Evolutionary conservation across 192 early-diverging fungal species (phyloP).

Genomic region (Coemansia sp.): DNA sequence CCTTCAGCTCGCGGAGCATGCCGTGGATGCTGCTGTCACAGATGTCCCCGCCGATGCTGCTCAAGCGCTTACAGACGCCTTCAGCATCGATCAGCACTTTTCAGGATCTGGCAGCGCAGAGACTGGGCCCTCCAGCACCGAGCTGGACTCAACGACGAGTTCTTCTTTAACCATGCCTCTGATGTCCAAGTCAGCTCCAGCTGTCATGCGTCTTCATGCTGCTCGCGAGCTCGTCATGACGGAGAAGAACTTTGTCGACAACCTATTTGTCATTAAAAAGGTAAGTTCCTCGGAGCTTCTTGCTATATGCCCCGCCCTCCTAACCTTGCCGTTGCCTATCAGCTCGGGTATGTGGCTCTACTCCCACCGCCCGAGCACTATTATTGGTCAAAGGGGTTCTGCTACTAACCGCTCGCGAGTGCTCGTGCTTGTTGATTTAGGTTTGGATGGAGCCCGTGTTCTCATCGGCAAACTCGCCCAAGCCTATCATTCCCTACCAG

Average conservation of each 20-base stretch:
- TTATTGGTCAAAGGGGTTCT: not conserved
- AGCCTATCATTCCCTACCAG: constrained; percentile 57
- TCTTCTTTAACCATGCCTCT: not conserved
- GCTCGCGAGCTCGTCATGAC: constrained; percentile 55
- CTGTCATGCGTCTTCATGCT: constrained; percentile 51
- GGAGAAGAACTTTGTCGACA: constrained; percentile 58
- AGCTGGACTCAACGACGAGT: not conserved
- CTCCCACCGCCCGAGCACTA: too few relatives aligned
- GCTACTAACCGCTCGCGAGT: not conserved
- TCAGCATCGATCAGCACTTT: not conserved
- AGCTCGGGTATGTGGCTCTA: not conserved
- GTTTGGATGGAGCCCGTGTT: constrained; percentile 59
- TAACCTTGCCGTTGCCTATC: not conserved
- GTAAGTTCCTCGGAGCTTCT: constrained; percentile 9
- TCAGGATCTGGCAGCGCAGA: constrained; percentile 3
- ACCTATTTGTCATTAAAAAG: constrained; percentile 57
- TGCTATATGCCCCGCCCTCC: too few relatives aligned
- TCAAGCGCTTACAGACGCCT: not conserved
- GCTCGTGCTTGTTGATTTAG: not conserved
- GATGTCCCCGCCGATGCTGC: not conserved
- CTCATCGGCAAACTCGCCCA: constrained; percentile 51
- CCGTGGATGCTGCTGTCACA: not conserved
- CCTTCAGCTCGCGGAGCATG: not conserved
- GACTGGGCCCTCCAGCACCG: constrained; percentile 22
- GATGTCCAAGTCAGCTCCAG: constrained; percentile 26